These are phyloP conservation scores for Peronospora destructor DNA, from an alignment of 352 stramenopile genomes.

Conservation along the genomic window DNA sequence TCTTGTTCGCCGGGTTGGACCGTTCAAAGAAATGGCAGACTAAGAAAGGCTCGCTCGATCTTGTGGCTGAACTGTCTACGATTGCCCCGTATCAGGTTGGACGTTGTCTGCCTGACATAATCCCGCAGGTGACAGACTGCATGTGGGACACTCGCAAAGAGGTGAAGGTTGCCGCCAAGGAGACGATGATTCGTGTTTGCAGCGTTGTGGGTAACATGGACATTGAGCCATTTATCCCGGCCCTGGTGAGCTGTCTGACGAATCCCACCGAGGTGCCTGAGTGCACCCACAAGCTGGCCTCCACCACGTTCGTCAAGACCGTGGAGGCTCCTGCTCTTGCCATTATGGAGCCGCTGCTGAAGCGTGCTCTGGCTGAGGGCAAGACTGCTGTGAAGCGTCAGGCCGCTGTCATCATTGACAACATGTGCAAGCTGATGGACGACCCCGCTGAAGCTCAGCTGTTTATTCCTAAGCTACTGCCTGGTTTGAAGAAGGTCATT, in stretches of 20 bases:
- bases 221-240: conserved; percentile 98
- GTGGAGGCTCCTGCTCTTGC: conserved; percentile 94
- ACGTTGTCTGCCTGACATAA: conserved; percentile 93
- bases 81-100: conserved; percentile 92
- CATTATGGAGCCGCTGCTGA: conserved; percentile 95
- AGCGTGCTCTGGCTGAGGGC: conserved; percentile 93
- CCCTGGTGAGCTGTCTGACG: conserved; percentile 94
- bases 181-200: conserved; percentile 92
- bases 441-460: conserved; percentile 94
- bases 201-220: conserved; percentile 98
- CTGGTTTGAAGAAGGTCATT: conserved; percentile 94
- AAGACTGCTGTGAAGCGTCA: conserved; percentile 96
- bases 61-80: conserved; percentile 89
- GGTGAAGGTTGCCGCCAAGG: conserved; percentile 92
- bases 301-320: conserved; percentile 98
- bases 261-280: conserved; percentile 96
- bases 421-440: conserved; percentile 99
- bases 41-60: conserved; percentile 93
- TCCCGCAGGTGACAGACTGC: conserved; percentile 94
- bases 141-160: conserved; percentile 99
- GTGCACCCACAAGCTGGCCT: conserved; percentile 98
- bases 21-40: conserved; percentile 93
- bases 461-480: conserved; percentile 96
- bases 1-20: conserved; percentile 87
- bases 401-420: conserved; percentile 97